Evolutionary conservation across 257 asterid species (phyloP), one percentile per base, ranked within the genome.

Genomic region (Petunia secreta): DNA sequence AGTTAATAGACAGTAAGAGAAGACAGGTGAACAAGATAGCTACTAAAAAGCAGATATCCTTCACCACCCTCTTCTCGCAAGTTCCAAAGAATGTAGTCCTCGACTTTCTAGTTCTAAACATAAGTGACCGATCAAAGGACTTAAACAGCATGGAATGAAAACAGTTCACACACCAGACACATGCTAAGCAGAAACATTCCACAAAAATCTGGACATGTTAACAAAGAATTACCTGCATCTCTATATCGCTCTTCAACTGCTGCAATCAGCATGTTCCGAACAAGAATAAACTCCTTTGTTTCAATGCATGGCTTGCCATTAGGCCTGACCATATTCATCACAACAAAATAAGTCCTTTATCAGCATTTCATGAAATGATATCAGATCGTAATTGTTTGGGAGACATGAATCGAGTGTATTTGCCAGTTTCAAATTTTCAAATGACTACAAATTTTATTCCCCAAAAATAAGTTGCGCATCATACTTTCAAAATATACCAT

Each of bases 191-290:
- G 76, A 43, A 6, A 67, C 38, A 43, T 3, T 13, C 48, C 11
- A 63, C 41, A 52, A 62, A 16, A 53, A 50, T 43, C 75, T 34
- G 63, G 14, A 14, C 14, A 62, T 65, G 74, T 25, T 46, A 25
- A 78, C 57, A 77, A 76, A 54, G 13, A 0, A 25, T 0, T 63
- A 89, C 92, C 92, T 81, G 91, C 91, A 84, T 89, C 92, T 25
- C 54, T 80, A 81, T 89, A 89, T 67, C 92, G 89, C 75, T 89
- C 92, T 82, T 89, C 92, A 9, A 89, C 84, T 2, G 87, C 92
- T 68, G 92, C 92, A 79, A 85, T 77, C 79, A 87, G 79, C 92
- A 89, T 89, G 78, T 87, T 87, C 50, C 91, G 91, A 62, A 87
- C 67, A 44, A 89, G 92, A 84, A 81, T 68, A 65, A 89, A 89